Percentiles rank a stretch among this genome's conserved stretches.
phyloP scores from a whole-genome alignment of 2,329 filamentous ascomycete species.

The Hypoxylon sp. region DNA sequence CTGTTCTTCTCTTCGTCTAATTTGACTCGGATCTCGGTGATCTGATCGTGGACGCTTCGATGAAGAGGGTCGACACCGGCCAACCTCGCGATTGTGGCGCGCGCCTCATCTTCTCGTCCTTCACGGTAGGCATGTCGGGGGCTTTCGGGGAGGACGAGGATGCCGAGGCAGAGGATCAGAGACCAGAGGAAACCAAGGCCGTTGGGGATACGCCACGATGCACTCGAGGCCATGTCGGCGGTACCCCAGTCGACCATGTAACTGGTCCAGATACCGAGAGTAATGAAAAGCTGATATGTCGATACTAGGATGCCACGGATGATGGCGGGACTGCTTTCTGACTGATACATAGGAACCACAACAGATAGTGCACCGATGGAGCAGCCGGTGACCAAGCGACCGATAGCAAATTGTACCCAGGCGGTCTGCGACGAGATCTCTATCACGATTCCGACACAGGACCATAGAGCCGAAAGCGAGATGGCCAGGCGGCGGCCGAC shows the following conservation, averaged over 20 bases:
- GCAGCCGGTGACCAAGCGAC: slow-evolving; percentile 75
- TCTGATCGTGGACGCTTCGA: slow-evolving; percentile 62
- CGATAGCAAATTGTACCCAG: slow-evolving; percentile 77
- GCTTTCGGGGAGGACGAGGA: slow-evolving; percentile 69
- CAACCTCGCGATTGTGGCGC: slow-evolving; percentile 63
- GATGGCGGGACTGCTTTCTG: slow-evolving; percentile 74
- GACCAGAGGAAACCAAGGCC: slow-evolving; percentile 71
- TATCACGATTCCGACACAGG: slow-evolving; percentile 74
- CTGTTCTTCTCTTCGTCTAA: slow-evolving; percentile 63
- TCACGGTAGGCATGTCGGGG: slow-evolving; percentile 66
- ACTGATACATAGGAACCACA: slow-evolving; percentile 78
- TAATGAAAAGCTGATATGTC: slow-evolving; percentile 79
- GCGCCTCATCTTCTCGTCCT: slow-evolving; percentile 65
- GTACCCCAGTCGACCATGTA: slow-evolving; percentile 76
- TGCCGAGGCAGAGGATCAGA: slow-evolving; percentile 64
- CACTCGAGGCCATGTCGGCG: slow-evolving; percentile 60
- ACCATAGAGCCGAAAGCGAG: slow-evolving; percentile 73
- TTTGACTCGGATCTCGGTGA: slow-evolving; percentile 67
- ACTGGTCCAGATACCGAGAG: slow-evolving; percentile 74
- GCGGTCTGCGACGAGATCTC: slow-evolving; percentile 69
- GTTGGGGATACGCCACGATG: slow-evolving; percentile 75
- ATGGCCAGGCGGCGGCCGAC: slow-evolving; percentile 75
- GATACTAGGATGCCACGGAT: slow-evolving; percentile 75
- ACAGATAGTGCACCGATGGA: slow-evolving; percentile 76
- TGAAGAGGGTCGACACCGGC: slow-evolving; percentile 60